phyloP scores from a whole-genome alignment of 2,329 filamentous ascomycete genomes.

The Grosmannia clavigera region DNA sequence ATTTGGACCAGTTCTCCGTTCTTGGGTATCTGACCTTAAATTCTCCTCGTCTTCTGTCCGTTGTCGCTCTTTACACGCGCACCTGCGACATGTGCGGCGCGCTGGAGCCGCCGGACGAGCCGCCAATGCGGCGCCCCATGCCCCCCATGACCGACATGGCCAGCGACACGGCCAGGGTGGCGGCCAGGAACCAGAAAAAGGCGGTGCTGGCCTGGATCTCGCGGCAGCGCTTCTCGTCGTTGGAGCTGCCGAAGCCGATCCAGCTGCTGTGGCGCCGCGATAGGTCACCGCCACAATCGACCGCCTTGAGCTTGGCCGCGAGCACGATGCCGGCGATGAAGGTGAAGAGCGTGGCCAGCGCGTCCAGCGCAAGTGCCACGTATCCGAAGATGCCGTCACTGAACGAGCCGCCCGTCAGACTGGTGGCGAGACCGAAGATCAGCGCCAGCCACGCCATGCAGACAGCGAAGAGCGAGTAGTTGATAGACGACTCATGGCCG shows the following conservation, averaged over 20 bases:
- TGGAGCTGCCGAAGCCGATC: constrained; percentile 49
- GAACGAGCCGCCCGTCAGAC: constrained; percentile 32
- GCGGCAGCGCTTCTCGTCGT: constrained; percentile 54
- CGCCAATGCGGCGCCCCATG: constrained; percentile 28
- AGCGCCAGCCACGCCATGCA: constrained; percentile 53
- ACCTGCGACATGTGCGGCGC: constrained; percentile 45
- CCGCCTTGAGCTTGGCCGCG: constrained; percentile 53
- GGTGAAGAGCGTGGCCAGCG: constrained; percentile 50
- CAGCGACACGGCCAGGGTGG: constrained; percentile 43
- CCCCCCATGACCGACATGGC: constrained; percentile 42
- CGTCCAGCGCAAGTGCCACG: constrained; percentile 43
- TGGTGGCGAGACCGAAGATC: constrained; percentile 47
- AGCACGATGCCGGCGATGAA: constrained; percentile 60
- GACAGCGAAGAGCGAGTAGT: constrained; percentile 59
- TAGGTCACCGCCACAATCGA: constrained; percentile 50
- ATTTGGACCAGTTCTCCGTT: background rate
- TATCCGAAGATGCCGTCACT: constrained; percentile 33
- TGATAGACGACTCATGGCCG: constrained; percentile 35
- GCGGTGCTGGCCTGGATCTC: constrained; percentile 62
- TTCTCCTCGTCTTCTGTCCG: background rate
- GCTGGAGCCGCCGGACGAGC: constrained; percentile 25
- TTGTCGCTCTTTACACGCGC: constrained; percentile 20
- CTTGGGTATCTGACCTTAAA: background rate
- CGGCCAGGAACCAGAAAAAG: constrained; percentile 72
- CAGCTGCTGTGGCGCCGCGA: constrained; percentile 28